Base-by-base conservation (phyloP, 495 filamentous ascomycete genomes). In the Penicillium alfredii region DNA sequence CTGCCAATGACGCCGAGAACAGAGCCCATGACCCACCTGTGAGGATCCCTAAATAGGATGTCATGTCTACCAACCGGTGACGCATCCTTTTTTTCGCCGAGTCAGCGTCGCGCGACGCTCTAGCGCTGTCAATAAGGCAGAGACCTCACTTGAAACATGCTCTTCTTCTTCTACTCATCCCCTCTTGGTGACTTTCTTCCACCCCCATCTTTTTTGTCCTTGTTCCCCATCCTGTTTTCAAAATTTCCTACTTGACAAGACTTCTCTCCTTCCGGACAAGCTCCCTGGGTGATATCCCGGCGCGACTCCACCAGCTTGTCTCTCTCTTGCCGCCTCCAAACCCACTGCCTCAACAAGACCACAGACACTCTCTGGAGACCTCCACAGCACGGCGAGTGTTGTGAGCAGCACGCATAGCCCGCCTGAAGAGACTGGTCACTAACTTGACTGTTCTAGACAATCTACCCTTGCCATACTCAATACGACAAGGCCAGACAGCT, bases 371-470 rank as follows among this genome's bases (percentile, higher is more conserved):
- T n/a, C n/a, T n/a, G n/a, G n/a, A n/a, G 27, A 14, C 14, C 27
- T 19, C n/a, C 10, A 16, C 15, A 9, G 4, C 18, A 36, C 22
- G 10, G 28, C 30, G 8, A 20, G 38, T 33, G 33, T 22, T 40
- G 38, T 42, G 39, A 42, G 39, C n/a, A n/a, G n/a, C n/a, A n/a
- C n/a, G n/a, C n/a, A n/a, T n/a, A n/a, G n/a, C n/a, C n/a, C n/a
- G n/a, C n/a, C n/a, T n/a, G n/a, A n/a, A n/a, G 19, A 38, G 26
- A 32, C 35, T 31, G 33, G 42, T 47, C 14, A 44, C 49, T 56
- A 45, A 56, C 42, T 25, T 12, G 21, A 20, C 13, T 24, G 23
- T 33, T 49, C 42, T 47, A 49, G 49, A 45, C 34, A 47, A 31
- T 10, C 2, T 26, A 15, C 19, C 24, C 34, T 46, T 36, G 28